Percentiles rank a stretch among this genome's conserved stretches.
Evolutionary conservation across 805 yeast species (phyloP).

Genomic region (Cyberlindnera subsufficiens): DNA sequence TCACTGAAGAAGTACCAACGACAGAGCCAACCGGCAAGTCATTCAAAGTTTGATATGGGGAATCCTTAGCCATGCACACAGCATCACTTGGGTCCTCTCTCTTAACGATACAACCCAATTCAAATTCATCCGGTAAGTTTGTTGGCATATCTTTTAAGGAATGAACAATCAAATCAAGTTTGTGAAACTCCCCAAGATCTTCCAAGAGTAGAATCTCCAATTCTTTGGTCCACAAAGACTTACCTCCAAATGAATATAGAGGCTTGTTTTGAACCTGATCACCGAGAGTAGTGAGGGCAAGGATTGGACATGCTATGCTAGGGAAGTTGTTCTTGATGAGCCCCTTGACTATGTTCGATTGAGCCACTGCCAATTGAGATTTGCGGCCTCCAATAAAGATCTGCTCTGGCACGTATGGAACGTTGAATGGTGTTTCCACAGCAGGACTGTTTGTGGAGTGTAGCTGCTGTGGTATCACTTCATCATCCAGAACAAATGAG

Average conservation of each 20-base stretch:
- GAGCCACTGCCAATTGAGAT: slow-evolving; percentile 81
- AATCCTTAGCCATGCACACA: slow-evolving; percentile 62
- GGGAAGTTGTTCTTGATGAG: slow-evolving; percentile 57
- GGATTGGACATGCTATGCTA: slow-evolving; percentile 61
- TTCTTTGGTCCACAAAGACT: slow-evolving; percentile 94
- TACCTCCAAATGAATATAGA: slow-evolving; percentile 92
- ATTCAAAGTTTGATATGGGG: slow-evolving; percentile 54
- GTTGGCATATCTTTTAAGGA: slow-evolving; percentile 94
- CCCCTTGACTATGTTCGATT: slow-evolving; percentile 68
- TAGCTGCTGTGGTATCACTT: slow-evolving; percentile 2
- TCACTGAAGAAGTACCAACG: slow-evolving; percentile 91
- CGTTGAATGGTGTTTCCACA: slow-evolving; percentile 6
- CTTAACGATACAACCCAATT: slow-evolving; percentile 77
- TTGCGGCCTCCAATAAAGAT: slow-evolving; percentile 77
- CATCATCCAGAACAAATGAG: slow-evolving; percentile 20
- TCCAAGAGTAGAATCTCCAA: slow-evolving; percentile 71
- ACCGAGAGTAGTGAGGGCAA: slow-evolving; percentile 82
- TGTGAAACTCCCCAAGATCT: slow-evolving; percentile 54
- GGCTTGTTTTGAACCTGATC: slow-evolving; percentile 85
- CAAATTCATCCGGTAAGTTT: slow-evolving; percentile 80
- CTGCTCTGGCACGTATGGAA: slow-evolving; percentile 23
- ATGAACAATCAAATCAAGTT: slow-evolving; percentile 86
- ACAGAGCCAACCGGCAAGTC: slow-evolving; percentile 83
- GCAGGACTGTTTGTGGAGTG: slow-evolving; percentile 6
- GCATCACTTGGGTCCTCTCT: slow-evolving; percentile 96